Percentiles rank a stretch among this genome's conserved stretches.
phyloP scores from a whole-genome alignment of 2,329 filamentous ascomycete species.

The Penicillium sp. region DNA sequence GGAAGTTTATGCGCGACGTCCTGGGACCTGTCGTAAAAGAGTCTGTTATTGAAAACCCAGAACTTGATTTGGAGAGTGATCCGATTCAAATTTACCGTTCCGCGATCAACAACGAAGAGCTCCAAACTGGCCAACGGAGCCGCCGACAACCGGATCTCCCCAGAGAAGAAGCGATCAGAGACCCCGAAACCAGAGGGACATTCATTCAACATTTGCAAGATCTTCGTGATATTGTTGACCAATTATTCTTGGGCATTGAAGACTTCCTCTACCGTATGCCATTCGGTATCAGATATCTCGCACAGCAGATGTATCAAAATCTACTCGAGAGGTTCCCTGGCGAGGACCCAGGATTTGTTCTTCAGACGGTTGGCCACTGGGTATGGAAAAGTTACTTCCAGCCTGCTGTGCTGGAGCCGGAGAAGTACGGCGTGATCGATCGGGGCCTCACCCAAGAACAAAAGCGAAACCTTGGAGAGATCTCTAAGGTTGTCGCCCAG shows the following conservation, averaged over 20 bases:
- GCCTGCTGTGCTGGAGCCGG: constrained; percentile 81
- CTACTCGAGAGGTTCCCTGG: constrained; percentile 74
- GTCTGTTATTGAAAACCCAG: constrained; percentile 88
- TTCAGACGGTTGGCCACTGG: constrained; percentile 86
- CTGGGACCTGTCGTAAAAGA: constrained; percentile 82
- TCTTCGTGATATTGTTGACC: constrained; percentile 88
- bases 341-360: constrained; percentile 71
- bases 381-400: constrained; percentile 92
- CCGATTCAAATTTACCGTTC: constrained; percentile 96
- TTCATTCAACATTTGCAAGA: constrained; percentile 96
- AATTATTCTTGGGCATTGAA: constrained; percentile 78
- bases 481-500: constrained; percentile 87
- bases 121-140: constrained; percentile 83
- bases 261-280: constrained; percentile 84
- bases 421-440: constrained; percentile 90
- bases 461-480: constrained; percentile 86
- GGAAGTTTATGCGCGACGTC: constrained; percentile 86
- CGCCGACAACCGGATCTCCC: constrained; percentile 78
- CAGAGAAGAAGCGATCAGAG: constrained; percentile 90
- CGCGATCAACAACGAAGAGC: constrained; percentile 94
- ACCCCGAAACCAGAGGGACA: constrained; percentile 83
- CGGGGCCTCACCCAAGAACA: constrained; percentile 84
- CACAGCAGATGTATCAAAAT: constrained; percentile 78
- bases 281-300: constrained; percentile 85
- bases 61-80: constrained; percentile 90